Conservation (phyloP, 352 stramenopile genomes). For the Phytophthora kernoviae region DNA sequence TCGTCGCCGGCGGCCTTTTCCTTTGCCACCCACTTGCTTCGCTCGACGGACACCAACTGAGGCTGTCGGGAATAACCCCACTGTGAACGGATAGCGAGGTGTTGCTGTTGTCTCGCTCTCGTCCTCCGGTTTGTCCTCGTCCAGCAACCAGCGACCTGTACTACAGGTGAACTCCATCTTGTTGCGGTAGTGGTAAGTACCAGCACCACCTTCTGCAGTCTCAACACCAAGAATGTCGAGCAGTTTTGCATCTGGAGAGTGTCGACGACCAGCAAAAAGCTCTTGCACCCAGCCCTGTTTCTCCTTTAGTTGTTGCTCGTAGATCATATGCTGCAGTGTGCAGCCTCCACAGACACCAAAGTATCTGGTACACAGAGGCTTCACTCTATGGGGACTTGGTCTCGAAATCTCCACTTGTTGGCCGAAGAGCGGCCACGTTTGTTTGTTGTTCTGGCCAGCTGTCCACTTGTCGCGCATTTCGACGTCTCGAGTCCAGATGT, state of each 20-base stretch:
- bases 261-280: conserved; percentile 31
- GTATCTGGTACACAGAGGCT: conserved; percentile 53
- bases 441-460: conserved; percentile 7
- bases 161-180: conserved; percentile 89
- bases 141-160: conserved; percentile 68
- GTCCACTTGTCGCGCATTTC: conserved; percentile 27
- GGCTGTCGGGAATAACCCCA: conserved; percentile 72
- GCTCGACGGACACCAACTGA: conserved; percentile 51
- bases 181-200: conserved; percentile 69
- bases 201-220: background rate
- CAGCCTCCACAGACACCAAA: conserved; percentile 77
- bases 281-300: conserved; percentile 62
- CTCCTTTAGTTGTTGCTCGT: conserved; percentile 57
- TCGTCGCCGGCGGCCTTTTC: conserved; percentile 29
- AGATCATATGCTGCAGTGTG: conserved; percentile 68
- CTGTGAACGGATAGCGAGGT: conserved; percentile 48
- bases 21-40: conserved; percentile 39
- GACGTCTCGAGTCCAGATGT: conserved; percentile 63
- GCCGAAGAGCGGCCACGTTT: conserved; percentile 42
- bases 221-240: conserved; percentile 46
- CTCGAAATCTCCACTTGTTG: conserved; percentile 29
- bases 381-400: conserved; percentile 42
- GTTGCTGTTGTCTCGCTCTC: background rate
- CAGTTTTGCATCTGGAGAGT: conserved; percentile 43
- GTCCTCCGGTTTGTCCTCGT: conserved; percentile 38